Base-by-base conservation (phyloP, 768 basidiomycete genomes). In the Termitomyces sp. region DNA sequence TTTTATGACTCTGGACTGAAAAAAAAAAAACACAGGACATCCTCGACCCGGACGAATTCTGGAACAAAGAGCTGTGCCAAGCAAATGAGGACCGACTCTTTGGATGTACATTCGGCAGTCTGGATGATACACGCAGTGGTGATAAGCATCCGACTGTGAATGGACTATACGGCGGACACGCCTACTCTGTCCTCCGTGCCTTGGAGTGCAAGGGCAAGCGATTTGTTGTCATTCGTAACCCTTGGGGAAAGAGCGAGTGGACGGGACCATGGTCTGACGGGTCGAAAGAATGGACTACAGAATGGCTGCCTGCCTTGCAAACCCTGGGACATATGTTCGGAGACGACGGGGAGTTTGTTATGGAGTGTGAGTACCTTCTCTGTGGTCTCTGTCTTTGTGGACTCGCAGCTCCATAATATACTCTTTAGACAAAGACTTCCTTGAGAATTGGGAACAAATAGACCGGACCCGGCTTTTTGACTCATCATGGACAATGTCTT, bases 221-320 rank as follows among this genome's bases (percentile, higher is more conserved):
- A 5, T 83, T 83, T 55, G 65, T 83, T 9, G 76, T 81, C 7
- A 60, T 83, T 33, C 72, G 81, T 20, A 81, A 83, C 60, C 82
- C 82, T 0, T 83, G 81, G 81, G 81, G 80, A 12, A 52, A 70
- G 29, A 68, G 70, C 7, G 78, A 79, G 49, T 83, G 81, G 81
- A 77, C 71, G 1, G 81, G 81, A 4, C 69, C 75, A 0, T 83
- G 81, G 82, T 76, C 76, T 1, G 81, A 83, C 61, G 82, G 83
- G 0, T 77, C 79, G 5, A 81, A 81, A 58, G 81, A 83, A 62
- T 84, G 83, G 83, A 81, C 75, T 1, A 55, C 59, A 9, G 81
- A 82, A 57, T 83, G 81, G 82, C 59, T 82, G 0, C 69, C 69
- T 24, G 66, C 72, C 3, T 70, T 83, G 5, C 68, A 73, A 0